Percentiles rank a stretch among this genome's conserved stretches.
Evolutionary conservation across 2,329 filamentous ascomycete species (phyloP).

Genomic region (Nemania diffusa): DNA sequence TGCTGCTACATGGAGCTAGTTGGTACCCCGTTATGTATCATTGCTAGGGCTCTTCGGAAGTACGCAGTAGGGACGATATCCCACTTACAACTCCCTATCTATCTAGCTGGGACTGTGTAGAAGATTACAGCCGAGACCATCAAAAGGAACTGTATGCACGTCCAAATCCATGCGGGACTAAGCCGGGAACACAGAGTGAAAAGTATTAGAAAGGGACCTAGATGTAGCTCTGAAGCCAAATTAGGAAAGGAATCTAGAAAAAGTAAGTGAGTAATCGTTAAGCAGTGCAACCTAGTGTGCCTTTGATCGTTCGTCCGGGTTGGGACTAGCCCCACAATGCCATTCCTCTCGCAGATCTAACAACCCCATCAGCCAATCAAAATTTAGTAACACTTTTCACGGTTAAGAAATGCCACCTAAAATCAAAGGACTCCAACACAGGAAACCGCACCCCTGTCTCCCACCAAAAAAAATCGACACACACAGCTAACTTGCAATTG

Average conservation of each 20-base stretch:
- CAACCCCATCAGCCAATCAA: constrained; percentile 47
- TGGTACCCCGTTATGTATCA: not conserved
- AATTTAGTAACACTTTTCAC: constrained; percentile 40
- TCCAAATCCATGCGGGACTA: too few relatives aligned
- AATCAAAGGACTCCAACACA: constrained; percentile 43
- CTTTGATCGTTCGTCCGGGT: constrained; percentile 16
- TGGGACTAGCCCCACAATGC: constrained; percentile 14
- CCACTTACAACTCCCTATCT: not conserved
- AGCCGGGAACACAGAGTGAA: too few relatives aligned
- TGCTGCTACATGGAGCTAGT: not conserved
- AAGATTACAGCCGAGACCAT: too few relatives aligned
- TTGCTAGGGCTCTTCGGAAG: not conserved
- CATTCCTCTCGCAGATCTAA: constrained; percentile 23
- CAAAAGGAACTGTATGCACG: too few relatives aligned
- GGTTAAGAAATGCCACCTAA: constrained; percentile 47
- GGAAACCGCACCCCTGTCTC: constrained; percentile 51
- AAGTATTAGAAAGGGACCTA: too few relatives aligned
- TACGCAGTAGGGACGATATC: not conserved
- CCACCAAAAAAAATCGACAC: constrained; percentile 44
- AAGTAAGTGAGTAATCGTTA: not conserved
- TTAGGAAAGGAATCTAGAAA: not conserved
- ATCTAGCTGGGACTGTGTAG: not conserved
- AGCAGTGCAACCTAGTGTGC: not conserved
- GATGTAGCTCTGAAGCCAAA: too few relatives aligned
- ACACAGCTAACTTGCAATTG: constrained; percentile 37